Percentiles rank a stretch among this genome's conserved stretches.
These are phyloP conservation scores for Phytophthora pseudosyringae DNA, from an alignment of 352 stramenopile genomes.

Conservation along the genomic window DNA sequence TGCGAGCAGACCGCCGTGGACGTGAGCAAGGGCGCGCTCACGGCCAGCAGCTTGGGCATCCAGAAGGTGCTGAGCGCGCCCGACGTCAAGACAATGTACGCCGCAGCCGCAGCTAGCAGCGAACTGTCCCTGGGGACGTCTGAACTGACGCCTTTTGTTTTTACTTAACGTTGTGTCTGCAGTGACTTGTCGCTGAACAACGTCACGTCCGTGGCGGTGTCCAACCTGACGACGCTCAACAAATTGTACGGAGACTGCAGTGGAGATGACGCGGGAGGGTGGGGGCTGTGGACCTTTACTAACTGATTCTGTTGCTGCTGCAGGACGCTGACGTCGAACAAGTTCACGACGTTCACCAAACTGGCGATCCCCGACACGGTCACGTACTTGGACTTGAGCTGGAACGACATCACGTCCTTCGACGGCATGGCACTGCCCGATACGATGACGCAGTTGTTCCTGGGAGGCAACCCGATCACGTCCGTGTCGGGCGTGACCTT, in stretches of 20 bases:
- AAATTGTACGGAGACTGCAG: conserved; percentile 44
- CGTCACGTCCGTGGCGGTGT: conserved; percentile 44
- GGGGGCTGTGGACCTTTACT: background rate
- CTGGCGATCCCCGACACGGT: conserved; percentile 48
- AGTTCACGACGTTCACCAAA: conserved; percentile 50
- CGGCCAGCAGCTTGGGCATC: conserved; percentile 50
- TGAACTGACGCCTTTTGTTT: conserved; percentile 16
- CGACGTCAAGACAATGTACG: conserved; percentile 54
- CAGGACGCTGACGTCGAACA: conserved; percentile 63
- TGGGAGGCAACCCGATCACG: conserved; percentile 72
- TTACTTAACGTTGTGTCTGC: background rate
- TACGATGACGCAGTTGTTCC: conserved; percentile 58
- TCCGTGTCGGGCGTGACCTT: conserved; percentile 60
- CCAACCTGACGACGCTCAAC: conserved; percentile 35
- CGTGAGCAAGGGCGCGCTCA: conserved; percentile 45
- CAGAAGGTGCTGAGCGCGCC: conserved; percentile 55
- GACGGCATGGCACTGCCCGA: conserved; percentile 59
- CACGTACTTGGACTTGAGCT: conserved; percentile 66
- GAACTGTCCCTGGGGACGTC: too few relatives aligned
- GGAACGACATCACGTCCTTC: conserved; percentile 69
- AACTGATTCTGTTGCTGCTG: background rate
- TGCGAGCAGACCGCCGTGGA: conserved; percentile 43
- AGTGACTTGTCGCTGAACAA: conserved; percentile 63
- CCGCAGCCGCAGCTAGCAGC: background rate
- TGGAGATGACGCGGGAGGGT: background rate